phyloP scores from a whole-genome alignment of 139 green algal genomes.

The Chlamydomonas sphaeroides region DNA sequence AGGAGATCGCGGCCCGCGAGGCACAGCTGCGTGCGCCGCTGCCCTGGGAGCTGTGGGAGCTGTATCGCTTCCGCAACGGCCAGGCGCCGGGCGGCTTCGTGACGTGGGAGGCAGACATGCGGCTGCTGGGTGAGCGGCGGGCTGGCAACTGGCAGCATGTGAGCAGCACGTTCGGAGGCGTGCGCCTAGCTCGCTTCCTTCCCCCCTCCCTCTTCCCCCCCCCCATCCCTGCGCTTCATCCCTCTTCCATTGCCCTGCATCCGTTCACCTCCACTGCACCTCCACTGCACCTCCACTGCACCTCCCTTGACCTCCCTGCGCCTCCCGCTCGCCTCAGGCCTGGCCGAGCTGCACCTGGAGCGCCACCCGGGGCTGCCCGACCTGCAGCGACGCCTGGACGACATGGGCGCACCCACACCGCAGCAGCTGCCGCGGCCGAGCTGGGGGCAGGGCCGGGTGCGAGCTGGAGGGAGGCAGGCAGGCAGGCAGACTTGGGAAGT shows the following conservation, averaged over 20 bases:
- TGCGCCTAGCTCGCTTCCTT: too few species aligned
- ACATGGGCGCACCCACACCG: background rate
- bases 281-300: background rate
- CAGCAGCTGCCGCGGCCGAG: background rate
- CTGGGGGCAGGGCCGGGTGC: background rate
- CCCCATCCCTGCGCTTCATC: too few species aligned
- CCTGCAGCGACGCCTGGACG: slow-evolving; percentile 11
- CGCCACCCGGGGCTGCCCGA: background rate
- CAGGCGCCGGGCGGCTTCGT: slow-evolving; percentile 21
- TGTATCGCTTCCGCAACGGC: slow-evolving; percentile 19
- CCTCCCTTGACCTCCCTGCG: background rate
- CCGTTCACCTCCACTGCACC: background rate
- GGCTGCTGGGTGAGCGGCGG: slow-evolving; percentile 24
- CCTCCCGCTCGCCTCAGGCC: background rate
- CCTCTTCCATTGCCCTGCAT: too few species aligned
- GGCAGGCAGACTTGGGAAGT: background rate
- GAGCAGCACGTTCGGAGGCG: too few species aligned
- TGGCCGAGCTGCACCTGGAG: slow-evolving; percentile 23
- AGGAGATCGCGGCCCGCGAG: background rate
- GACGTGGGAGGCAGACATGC: slow-evolving; percentile 18
- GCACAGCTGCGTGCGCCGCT: background rate
- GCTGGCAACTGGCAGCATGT: background rate
- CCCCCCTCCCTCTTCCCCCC: too few species aligned
- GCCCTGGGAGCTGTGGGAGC: slow-evolving; percentile 41
- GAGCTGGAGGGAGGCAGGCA: too few species aligned